phyloP scores from a whole-genome alignment of 768 basidiomycete species.

The Leucocoprinus birnbaumii region DNA sequence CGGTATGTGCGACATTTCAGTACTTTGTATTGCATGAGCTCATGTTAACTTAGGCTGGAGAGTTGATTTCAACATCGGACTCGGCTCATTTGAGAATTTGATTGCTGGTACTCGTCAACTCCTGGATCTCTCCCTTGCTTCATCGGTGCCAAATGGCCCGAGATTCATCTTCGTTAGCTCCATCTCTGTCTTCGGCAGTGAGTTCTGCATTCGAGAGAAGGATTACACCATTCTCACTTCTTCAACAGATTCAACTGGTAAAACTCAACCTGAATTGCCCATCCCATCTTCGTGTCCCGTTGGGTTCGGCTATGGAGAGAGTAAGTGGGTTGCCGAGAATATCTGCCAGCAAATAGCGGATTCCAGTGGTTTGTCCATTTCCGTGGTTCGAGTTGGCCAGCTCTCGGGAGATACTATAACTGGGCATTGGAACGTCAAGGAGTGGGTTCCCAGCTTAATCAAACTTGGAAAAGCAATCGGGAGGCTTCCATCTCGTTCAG shows the following conservation, averaged over 20 bases:
- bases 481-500: not conserved
- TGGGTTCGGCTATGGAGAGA: slow-evolving; percentile 6
- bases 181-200: not conserved
- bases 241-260: too few relatives aligned
- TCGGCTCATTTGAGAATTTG: not conserved
- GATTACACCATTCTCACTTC: too few relatives aligned
- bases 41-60: not conserved
- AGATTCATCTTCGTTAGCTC: slow-evolving; percentile 3
- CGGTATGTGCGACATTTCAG: not conserved
- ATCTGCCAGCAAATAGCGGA: not conserved
- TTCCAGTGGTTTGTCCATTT: not conserved
- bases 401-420: too few relatives aligned
- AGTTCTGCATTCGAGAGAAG: not conserved
- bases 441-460: not conserved
- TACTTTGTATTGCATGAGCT: not conserved
- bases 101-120: not conserved
- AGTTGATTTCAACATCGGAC: slow-evolving; percentile 1
- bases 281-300: not conserved
- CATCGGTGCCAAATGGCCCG: not conserved
- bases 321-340: slow-evolving; percentile 7
- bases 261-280: not conserved
- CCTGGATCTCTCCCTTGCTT: not conserved
- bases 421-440: too few relatives aligned
- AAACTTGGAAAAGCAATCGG: not conserved
- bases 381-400: slow-evolving; percentile 20